Evolutionary conservation across 108 stramenopile genomes (phyloP), one percentile per base, ranked within the genome.

Genomic region (Skeletonema grethae): DNA sequence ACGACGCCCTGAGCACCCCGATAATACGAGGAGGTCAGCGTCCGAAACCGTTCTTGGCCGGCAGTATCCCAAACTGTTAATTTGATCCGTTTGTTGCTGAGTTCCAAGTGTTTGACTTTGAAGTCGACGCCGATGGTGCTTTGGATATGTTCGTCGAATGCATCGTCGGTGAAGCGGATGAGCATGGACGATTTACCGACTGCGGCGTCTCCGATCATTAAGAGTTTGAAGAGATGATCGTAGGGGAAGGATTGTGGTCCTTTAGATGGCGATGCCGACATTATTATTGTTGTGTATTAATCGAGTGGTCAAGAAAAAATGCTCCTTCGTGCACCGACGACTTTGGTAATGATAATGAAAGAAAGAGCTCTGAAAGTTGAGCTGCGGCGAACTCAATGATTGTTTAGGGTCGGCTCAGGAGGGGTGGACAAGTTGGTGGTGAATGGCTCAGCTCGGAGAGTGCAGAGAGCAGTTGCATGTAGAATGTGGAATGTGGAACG

Each of bases 1-100:
- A 98, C 92, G 48, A 99, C 97, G n/a, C 98, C 98, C 70, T 99
- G 99, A 2, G 99, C 99, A 11, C 99, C 99, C 13, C 98, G 89
- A 77, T 99, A 99, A 73, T 98, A 99, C 15, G 90, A 88, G 29
- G 91, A 93, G 7, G 99, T 99, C 39, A 99, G 72, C 18, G 99
- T 99, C 10, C 99, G 94, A 69, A 99, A 99, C 10, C 99, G 88
- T 70, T 99, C 99, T 77, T 99, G 98, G 15, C 99, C 99, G 13
- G 97, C 98, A 1, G 97, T 98, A 76, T 97, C 98, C 97, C 98
- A 98, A 34, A 98, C 91, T 24, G 97, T 96, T 22, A 97, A 76
- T 79, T 97, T 97, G 72, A 98, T 90, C 25, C 93, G 87, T 80
- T 93, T 98, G 57, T 87, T 89, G 63, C 79, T 79, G 60, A 94